These are phyloP conservation scores for Colletotrichum incanum DNA, from an alignment of 2,329 filamentous ascomycete genomes.

Conservation along the genomic window DNA sequence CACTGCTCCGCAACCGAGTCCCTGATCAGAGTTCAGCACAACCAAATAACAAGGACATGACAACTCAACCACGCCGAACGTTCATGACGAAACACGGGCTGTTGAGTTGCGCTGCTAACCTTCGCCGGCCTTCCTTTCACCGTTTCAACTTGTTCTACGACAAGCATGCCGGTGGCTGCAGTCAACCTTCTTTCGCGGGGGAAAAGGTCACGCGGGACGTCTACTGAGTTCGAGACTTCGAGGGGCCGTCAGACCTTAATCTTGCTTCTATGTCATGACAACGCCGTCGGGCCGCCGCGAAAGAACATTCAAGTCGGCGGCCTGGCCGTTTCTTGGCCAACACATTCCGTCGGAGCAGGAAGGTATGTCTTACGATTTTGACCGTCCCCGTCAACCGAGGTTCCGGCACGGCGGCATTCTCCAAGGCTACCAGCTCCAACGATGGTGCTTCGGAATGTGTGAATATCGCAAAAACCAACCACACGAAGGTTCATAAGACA, in stretches of 20 bases:
- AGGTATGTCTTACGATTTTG: neutral
- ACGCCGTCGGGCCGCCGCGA: neutral
- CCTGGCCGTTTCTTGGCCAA: slow-evolving; percentile 12
- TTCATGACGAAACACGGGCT: neutral
- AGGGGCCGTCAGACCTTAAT: slow-evolving; percentile 23
- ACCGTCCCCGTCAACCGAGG: neutral
- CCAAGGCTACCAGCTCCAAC: neutral
- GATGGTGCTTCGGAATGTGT: slow-evolving; percentile 13
- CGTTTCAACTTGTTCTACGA: slow-evolving; percentile 35
- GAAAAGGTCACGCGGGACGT: slow-evolving; percentile 9
- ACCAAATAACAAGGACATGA: slow-evolving; percentile 26
- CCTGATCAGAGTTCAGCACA: slow-evolving; percentile 4
- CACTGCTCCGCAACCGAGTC: neutral
- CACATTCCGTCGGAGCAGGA: slow-evolving; percentile 14
- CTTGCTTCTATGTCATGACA: slow-evolving; percentile 31
- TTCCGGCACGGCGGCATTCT: neutral
- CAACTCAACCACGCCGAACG: slow-evolving; percentile 9
- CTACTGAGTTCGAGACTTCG: slow-evolving; percentile 1
- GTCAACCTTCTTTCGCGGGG: slow-evolving; percentile 12
- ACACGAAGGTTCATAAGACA: neutral
- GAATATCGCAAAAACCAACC: slow-evolving; percentile 1
- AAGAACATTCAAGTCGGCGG: neutral
- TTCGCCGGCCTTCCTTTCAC: slow-evolving; percentile 24
- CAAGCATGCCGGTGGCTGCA: slow-evolving; percentile 27
- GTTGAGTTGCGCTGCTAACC: slow-evolving; percentile 25